These are phyloP conservation scores for Gelatoporia subvermispora DNA, from an alignment of 768 basidiomycete genomes.

Conservation along the genomic window DNA sequence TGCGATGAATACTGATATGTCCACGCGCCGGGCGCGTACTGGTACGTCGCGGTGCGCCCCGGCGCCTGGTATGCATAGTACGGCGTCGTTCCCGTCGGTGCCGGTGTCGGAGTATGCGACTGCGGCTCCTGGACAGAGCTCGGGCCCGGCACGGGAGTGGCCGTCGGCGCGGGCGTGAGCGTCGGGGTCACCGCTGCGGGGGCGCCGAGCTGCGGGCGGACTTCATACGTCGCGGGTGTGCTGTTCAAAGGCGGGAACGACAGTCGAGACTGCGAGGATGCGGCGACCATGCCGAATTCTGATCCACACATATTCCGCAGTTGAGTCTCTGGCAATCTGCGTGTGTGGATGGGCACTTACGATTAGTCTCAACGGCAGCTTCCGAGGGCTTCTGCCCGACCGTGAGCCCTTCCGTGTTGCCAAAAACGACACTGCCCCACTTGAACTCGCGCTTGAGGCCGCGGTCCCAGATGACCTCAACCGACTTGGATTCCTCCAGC, in stretches of 20 bases:
- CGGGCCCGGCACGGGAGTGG: too few species aligned
- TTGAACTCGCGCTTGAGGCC: constrained; percentile 74
- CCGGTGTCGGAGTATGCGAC: constrained; percentile 12
- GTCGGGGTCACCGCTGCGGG: constrained; percentile 10
- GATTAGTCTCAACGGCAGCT: constrained; percentile 37
- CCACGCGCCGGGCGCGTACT: constrained; percentile 26
- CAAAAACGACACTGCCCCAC: constrained; percentile 77
- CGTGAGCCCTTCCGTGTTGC: constrained; percentile 58
- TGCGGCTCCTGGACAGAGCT: constrained; percentile 15
- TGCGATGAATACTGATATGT: constrained; percentile 22
- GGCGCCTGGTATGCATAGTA: background rate
- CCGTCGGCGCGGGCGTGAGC: constrained; percentile 15
- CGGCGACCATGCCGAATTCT: background rate
- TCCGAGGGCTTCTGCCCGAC: constrained; percentile 72
- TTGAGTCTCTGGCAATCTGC: background rate
- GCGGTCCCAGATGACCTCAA: constrained; percentile 80
- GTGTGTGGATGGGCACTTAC: constrained; percentile 32
- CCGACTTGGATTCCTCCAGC: constrained; percentile 60
- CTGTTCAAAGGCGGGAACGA: constrained; percentile 2
- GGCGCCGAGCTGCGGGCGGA: constrained; percentile 9
- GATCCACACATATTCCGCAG: background rate
- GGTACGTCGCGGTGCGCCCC: constrained; percentile 7
- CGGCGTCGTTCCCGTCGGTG: constrained; percentile 7
- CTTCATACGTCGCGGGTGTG: constrained; percentile 11
- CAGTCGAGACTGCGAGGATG: background rate